These are phyloP conservation scores for Pelargonium citronellum DNA, from an alignment of 441 rosid genomes.

Conservation along the genomic window DNA sequence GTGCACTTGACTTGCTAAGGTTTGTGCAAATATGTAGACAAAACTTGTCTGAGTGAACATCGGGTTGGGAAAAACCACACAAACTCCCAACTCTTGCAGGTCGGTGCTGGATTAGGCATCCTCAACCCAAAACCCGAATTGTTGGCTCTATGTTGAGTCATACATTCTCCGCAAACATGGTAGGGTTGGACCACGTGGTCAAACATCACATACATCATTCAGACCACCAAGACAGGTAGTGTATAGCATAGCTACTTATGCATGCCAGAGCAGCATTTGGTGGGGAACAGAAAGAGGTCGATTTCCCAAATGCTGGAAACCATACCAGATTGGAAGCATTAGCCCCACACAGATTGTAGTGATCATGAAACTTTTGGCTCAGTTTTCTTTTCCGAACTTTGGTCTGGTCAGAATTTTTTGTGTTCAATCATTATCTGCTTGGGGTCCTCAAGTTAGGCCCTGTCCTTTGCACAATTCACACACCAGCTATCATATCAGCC, in stretches of 20 bases:
- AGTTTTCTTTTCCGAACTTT: neutral
- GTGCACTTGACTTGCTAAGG: neutral
- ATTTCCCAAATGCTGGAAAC: too few species aligned
- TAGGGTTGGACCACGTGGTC: neutral
- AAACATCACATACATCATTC: too few species aligned
- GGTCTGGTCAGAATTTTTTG: neutral
- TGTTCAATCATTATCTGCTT: neutral
- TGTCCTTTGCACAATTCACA: neutral
- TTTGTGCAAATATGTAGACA: neutral
- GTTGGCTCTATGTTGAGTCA: neutral
- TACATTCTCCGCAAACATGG: neutral
- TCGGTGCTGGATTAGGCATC: too few species aligned
- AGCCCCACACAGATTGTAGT: neutral
- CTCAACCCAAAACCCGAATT: too few species aligned
- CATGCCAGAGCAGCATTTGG: neutral
- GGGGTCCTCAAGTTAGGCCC: neutral
- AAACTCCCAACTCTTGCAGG: too few species aligned
- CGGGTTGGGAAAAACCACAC: too few species aligned
- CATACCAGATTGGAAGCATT: too few species aligned
- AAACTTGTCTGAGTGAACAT: too few species aligned
- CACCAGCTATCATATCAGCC: neutral
- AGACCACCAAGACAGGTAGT: neutral
- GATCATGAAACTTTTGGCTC: neutral
- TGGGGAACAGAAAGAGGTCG: neutral
- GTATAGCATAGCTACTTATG: neutral